Evolutionary conservation across 2,329 filamentous ascomycete species (phyloP).

Genomic region (Arthrobotrys pseudoclavata): DNA sequence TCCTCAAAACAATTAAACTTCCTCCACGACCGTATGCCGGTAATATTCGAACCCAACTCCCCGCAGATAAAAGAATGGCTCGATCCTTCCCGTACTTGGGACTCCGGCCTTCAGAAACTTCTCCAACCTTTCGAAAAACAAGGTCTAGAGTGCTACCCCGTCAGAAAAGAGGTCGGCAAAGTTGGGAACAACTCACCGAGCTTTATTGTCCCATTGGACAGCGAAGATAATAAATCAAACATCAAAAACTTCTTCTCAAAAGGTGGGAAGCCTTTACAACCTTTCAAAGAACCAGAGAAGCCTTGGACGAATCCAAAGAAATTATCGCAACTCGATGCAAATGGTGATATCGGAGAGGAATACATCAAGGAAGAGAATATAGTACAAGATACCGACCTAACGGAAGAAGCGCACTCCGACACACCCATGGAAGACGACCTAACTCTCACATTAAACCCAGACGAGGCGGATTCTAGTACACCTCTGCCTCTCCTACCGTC

Average conservation of each 20-base stretch:
- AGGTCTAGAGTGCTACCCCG: constrained; percentile 85
- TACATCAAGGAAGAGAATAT: constrained; percentile 43
- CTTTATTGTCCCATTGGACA: constrained; percentile 86
- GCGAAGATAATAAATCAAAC: constrained; percentile 88
- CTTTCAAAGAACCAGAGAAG: constrained; percentile 58
- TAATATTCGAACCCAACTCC: constrained; percentile 83
- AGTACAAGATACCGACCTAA: constrained; percentile 33
- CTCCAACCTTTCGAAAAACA: constrained; percentile 81
- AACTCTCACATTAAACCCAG: constrained; percentile 20
- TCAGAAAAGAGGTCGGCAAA: constrained; percentile 90
- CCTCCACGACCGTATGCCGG: constrained; percentile 95
- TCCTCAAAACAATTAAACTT: constrained; percentile 86
- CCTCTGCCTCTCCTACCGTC: constrained; percentile 37
- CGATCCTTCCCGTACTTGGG: constrained; percentile 81
- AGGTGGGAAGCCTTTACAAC: constrained; percentile 51
- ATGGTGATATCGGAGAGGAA: constrained; percentile 38
- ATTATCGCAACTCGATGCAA: constrained; percentile 42
- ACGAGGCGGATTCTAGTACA: constrained; percentile 16
- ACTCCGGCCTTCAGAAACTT: constrained; percentile 79
- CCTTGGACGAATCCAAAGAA: constrained; percentile 51
- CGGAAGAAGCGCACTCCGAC: constrained; percentile 62
- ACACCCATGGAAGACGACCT: constrained; percentile 39
- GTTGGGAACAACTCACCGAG: constrained; percentile 89
- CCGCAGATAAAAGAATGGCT: constrained; percentile 76
- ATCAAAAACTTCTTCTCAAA: constrained; percentile 93